These are phyloP conservation scores for Mytilinidion resinicola DNA, from an alignment of 495 filamentous ascomycete species.

Conservation along the genomic window DNA sequence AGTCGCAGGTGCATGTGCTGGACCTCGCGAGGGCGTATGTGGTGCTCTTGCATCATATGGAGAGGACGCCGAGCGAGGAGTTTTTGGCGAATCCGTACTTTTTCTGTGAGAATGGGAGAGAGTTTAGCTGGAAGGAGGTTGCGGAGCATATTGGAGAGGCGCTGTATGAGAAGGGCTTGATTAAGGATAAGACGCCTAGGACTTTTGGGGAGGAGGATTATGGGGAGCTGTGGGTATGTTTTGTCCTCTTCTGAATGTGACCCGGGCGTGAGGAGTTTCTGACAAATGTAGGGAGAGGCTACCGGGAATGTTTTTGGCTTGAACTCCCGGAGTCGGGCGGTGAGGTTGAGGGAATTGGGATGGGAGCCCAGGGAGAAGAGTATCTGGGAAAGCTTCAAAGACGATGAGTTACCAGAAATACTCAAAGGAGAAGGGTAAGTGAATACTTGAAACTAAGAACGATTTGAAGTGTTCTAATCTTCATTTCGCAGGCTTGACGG, in stretches of 20 bases:
- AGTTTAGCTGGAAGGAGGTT: conserved; percentile 30
- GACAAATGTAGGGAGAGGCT: background rate
- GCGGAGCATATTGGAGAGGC: conserved; percentile 29
- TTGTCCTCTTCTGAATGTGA: background rate
- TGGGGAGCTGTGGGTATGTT: conserved; percentile 33
- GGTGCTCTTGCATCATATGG: conserved; percentile 34
- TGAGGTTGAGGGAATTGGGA: conserved; percentile 32
- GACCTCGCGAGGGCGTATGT: conserved; percentile 33
- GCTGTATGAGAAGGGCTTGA: conserved; percentile 23
- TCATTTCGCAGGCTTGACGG: too few relatives aligned
- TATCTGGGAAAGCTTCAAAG: conserved; percentile 29
- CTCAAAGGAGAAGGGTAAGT: conserved; percentile 25
- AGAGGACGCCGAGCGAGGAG: conserved; percentile 12
- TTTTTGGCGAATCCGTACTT: conserved; percentile 34
- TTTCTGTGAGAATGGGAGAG: conserved; percentile 39
- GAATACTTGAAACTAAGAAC: too few relatives aligned
- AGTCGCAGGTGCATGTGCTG: conserved; percentile 32
- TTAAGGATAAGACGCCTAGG: conserved; percentile 25
- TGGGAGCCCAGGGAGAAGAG: conserved; percentile 38
- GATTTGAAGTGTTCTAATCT: too few relatives aligned
- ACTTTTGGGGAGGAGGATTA: conserved; percentile 29
- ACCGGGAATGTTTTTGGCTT: conserved; percentile 28
- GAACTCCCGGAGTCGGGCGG: conserved; percentile 32
- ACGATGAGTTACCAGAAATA: conserved; percentile 39
- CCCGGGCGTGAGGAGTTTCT: background rate